Evolutionary conservation across 202 grass and related monocot genomes (phyloP), one percentile per base, ranked within the genome.

Genomic region (Setaria viridis): DNA sequence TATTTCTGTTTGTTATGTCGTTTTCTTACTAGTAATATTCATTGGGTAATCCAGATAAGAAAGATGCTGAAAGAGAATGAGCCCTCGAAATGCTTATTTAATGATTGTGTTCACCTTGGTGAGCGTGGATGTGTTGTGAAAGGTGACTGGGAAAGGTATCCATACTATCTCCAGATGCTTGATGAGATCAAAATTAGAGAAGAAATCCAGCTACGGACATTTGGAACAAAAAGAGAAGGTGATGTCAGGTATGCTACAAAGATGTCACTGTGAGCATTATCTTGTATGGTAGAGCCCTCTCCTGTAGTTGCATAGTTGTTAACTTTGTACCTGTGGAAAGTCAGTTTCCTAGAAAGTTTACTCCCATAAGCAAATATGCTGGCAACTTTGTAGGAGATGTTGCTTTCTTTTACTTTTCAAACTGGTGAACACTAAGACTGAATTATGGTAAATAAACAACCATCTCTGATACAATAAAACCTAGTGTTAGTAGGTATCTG

Each of bases 161-260:
- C 91, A 48, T 95, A 95, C 81, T 99, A 99, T 89, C 87, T 95
- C 50, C 96, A 99, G 70, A 92, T 95, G 84, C 91, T 99, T 86
- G 96, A 99, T 91, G 96, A 99, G 85, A 99, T 95, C 79, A 99
- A 92, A 89, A 94, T 95, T 20, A 94, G 93, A 86, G 93, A 95
- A 85, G 90, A 91, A 60, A 92, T 99, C 71, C 96, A 99, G 68
- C 66, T 99, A 48, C 85, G 96, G n/a, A 95, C 91, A 60, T 91
- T 99, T 83, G 93, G 96, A 82, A 99, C 93, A 83, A 99, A 95
- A 84, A 91, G 91, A 69, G 96, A 99, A 90, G 76, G 88, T 55
- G 91, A 95, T 88, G 85, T 95, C 64, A 95, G 96, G 96, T 99
- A 88, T 84, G 74, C 81, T 59, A 7, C 53, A 55, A 51, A 55